Conservation (phyloP, 1,284 basidiomycete genomes). For the Hemileia vastatrix region DNA sequence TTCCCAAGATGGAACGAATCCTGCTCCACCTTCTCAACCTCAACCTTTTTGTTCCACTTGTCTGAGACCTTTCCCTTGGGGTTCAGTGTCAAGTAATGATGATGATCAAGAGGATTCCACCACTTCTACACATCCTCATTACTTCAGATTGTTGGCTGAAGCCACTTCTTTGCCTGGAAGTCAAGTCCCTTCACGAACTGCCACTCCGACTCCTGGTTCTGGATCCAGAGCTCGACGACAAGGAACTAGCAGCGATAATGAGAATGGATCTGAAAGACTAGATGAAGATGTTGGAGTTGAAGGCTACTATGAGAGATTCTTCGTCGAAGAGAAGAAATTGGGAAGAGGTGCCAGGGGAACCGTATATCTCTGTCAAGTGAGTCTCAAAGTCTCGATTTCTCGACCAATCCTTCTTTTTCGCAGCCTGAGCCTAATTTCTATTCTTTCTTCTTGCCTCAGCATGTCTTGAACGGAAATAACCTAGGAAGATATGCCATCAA, state of each 20-base stretch:
- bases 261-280: background rate
- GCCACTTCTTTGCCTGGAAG: slow-evolving; percentile 6
- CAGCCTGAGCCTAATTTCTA: background rate
- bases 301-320: slow-evolving; percentile 59
- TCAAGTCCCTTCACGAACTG: background rate
- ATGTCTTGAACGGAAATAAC: slow-evolving; percentile 66
- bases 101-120: slow-evolving; percentile 5
- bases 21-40: background rate
- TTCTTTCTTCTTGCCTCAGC: slow-evolving; percentile 47
- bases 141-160: background rate
- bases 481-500: slow-evolving; percentile 70
- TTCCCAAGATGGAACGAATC: background rate
- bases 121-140: slow-evolving; percentile 17
- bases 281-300: slow-evolving; percentile 37
- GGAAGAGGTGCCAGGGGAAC: slow-evolving; percentile 87
- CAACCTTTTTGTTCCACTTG: slow-evolving; percentile 27
- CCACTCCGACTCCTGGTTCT: too few species aligned
- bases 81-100: background rate
- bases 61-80: slow-evolving; percentile 19
- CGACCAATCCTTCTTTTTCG: background rate
- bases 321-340: slow-evolving; percentile 70
- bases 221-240: slow-evolving; percentile 8
- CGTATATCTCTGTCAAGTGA: slow-evolving; percentile 72
- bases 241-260: background rate
- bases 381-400: slow-evolving; percentile 27